Evolutionary conservation across 2,329 filamentous ascomycete species (phyloP).

Genomic region (Onygenales sp.): DNA sequence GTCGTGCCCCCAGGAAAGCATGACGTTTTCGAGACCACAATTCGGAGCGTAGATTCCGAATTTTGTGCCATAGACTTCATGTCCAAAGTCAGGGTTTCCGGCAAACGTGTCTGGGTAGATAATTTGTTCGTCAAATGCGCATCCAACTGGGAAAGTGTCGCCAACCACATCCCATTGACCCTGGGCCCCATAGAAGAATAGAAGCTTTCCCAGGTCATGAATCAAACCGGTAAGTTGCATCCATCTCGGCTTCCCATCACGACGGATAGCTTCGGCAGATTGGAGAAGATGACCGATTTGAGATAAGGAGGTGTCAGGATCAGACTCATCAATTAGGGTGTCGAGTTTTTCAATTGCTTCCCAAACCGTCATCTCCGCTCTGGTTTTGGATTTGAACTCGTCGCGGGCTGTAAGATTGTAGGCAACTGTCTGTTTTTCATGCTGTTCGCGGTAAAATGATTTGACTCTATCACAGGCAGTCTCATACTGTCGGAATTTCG

Average conservation of each 20-base stretch:
- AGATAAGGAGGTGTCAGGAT: slow-evolving; percentile 77
- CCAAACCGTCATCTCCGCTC: slow-evolving; percentile 78
- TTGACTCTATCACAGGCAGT: slow-evolving; percentile 69
- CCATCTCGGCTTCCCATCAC: slow-evolving; percentile 44
- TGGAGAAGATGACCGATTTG: slow-evolving; percentile 89
- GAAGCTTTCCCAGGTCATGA: slow-evolving; percentile 24
- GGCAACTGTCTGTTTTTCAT: slow-evolving; percentile 42
- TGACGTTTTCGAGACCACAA: slow-evolving; percentile 77
- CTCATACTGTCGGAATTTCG: slow-evolving; percentile 66
- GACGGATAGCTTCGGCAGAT: slow-evolving; percentile 81
- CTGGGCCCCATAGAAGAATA: slow-evolving; percentile 49
- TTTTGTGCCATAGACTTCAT: slow-evolving; percentile 65
- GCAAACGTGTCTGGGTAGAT: slow-evolving; percentile 69
- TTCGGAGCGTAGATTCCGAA: slow-evolving; percentile 70
- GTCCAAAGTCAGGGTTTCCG: slow-evolving; percentile 62
- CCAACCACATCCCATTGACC: slow-evolving; percentile 94
- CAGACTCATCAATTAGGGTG: slow-evolving; percentile 81
- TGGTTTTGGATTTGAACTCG: slow-evolving; percentile 55
- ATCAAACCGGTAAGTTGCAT: slow-evolving; percentile 29
- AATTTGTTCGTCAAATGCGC: slow-evolving; percentile 55
- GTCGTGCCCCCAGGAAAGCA: slow-evolving; percentile 70
- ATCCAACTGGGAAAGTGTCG: slow-evolving; percentile 39
- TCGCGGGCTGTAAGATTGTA: slow-evolving; percentile 81
- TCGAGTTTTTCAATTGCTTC: slow-evolving; percentile 88
- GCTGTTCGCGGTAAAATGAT: slow-evolving; percentile 63